Evolutionary conservation across 2,329 filamentous ascomycete species (phyloP).

Genomic region (Fusarium paranaense): DNA sequence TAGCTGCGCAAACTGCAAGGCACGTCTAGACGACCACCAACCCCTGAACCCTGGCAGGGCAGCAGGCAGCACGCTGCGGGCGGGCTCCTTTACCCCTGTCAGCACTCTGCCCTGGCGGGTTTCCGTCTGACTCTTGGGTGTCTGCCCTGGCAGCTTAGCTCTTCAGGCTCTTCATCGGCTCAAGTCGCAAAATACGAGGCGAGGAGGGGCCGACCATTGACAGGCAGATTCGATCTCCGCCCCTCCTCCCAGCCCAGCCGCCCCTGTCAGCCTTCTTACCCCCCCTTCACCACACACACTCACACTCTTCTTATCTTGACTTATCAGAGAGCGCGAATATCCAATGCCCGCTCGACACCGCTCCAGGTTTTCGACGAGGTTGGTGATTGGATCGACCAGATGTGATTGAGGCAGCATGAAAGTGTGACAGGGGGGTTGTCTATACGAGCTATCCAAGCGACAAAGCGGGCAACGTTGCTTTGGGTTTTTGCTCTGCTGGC

Average conservation of each 20-base stretch:
- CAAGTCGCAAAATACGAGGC: constrained; percentile 24
- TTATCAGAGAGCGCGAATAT: neutral
- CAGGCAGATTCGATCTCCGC: constrained; percentile 17
- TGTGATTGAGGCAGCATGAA: neutral
- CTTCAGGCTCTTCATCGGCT: neutral
- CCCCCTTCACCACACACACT: neutral
- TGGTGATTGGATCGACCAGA: neutral
- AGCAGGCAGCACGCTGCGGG: too few species aligned
- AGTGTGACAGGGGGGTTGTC: neutral
- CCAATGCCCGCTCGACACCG: neutral
- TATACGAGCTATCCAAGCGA: neutral
- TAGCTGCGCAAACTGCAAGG: neutral
- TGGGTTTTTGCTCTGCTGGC: neutral
- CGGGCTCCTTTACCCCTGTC: neutral
- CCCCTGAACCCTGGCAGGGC: neutral
- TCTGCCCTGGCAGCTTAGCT: neutral
- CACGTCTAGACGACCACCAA: neutral
- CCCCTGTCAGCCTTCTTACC: neutral
- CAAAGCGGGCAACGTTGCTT: neutral
- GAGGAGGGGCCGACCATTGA: neutral
- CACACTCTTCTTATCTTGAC: neutral
- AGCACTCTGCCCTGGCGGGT: neutral
- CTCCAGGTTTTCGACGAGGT: neutral
- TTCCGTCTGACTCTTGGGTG: neutral
- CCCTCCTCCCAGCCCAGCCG: neutral